A percentile compares a stretch with the other conserved stretches of the same genome.
Conservation (phyloP, 352 stramenopile genomes). For the Bremia lactucae region DNA sequence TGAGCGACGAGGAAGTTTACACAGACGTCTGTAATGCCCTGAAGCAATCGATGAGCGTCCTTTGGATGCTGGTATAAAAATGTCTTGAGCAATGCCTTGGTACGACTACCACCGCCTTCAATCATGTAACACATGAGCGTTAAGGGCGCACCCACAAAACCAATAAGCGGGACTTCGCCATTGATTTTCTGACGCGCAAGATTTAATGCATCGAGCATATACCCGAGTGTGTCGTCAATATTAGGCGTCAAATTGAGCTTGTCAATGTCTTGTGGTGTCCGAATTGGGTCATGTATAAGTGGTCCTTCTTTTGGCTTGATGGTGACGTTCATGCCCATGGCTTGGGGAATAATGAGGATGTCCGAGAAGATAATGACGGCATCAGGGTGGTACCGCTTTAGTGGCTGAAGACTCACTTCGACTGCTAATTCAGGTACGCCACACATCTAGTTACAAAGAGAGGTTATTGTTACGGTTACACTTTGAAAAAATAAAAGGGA, state of each 20-base stretch:
- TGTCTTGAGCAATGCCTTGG: constrained; percentile 89
- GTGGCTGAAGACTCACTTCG: constrained; percentile 95
- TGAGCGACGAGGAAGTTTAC: constrained; percentile 93
- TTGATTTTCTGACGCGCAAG: constrained; percentile 88
- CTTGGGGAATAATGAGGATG: constrained; percentile 97
- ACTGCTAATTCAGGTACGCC: constrained; percentile 78
- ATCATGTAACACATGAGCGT: constrained; percentile 99
- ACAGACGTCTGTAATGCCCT: constrained; percentile 91
- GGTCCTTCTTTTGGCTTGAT: constrained; percentile 93
- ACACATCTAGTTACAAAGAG: constrained; percentile 61
- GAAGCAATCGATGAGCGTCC: constrained; percentile 85
- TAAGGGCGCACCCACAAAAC: constrained; percentile 94
- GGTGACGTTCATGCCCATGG: constrained; percentile 92
- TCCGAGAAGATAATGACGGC: constrained; percentile 98
- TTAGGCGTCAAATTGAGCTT: constrained; percentile 84
- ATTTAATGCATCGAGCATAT: constrained; percentile 92
- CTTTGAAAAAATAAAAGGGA: not conserved
- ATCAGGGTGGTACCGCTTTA: constrained; percentile 90
- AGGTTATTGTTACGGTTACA: constrained; percentile 1
- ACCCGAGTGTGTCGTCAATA: constrained; percentile 89
- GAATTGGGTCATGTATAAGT: constrained; percentile 64
- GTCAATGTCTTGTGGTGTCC: constrained; percentile 82
- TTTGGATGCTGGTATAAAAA: constrained; percentile 92
- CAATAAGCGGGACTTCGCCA: constrained; percentile 92
- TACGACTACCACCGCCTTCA: constrained; percentile 92